These are phyloP conservation scores for Huntiella savannae DNA, from an alignment of 2,329 filamentous ascomycete genomes.

Conservation along the genomic window DNA sequence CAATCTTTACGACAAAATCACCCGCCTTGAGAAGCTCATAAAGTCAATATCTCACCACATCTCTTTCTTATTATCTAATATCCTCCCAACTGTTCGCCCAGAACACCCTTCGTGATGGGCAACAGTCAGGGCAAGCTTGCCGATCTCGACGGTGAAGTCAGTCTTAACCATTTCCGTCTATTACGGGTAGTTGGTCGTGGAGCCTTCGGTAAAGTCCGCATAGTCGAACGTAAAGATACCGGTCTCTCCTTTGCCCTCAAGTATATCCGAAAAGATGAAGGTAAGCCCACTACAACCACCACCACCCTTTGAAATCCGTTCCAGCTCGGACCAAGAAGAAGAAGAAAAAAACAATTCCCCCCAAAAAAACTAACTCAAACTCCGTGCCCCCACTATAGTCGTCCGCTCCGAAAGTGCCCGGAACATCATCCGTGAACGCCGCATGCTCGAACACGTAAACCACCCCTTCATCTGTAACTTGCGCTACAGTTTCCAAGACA, in stretches of 20 bases:
- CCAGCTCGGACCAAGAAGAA: no score
- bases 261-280: constrained; percentile 97
- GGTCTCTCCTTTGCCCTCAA: constrained; percentile 88
- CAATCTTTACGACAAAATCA: no score
- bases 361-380: background rate
- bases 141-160: constrained; percentile 90
- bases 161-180: constrained; percentile 91
- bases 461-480: constrained; percentile 97
- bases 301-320: background rate
- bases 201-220: constrained; percentile 95
- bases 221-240: constrained; percentile 94
- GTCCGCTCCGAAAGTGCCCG: constrained; percentile 93
- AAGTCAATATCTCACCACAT: background rate
- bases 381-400: constrained; percentile 32
- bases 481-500: constrained; percentile 97
- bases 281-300: constrained; percentile 26
- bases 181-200: constrained; percentile 91
- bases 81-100: background rate
- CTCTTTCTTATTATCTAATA: background rate
- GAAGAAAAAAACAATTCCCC: background rate
- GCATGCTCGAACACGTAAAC: constrained; percentile 96
- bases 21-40: no score
- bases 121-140: constrained; percentile 90
- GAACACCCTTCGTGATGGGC: constrained; percentile 37
- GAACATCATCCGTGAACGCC: constrained; percentile 91